Evolutionary conservation across 768 basidiomycete species (phyloP).

Genomic region (Lentinula guzmanii): DNA sequence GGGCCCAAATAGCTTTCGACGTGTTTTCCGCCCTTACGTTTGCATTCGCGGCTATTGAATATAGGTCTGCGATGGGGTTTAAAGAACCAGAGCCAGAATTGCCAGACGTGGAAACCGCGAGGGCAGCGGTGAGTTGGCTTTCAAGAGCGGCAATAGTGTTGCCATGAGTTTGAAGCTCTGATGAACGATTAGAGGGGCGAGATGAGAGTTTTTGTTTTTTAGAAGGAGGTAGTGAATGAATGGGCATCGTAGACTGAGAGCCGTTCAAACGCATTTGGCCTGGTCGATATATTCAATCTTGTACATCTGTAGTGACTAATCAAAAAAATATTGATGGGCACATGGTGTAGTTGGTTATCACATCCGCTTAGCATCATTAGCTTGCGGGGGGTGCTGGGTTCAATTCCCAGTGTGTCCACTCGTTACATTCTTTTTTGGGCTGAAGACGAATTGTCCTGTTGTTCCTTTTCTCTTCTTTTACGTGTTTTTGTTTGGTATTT

Average conservation of each 20-base stretch:
- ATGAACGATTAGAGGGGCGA: no score
- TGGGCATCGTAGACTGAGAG: neutral
- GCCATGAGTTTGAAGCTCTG: neutral
- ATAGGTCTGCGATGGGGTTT: conserved; percentile 72
- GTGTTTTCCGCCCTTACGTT: conserved; percentile 34
- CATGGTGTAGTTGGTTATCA: conserved; percentile 25
- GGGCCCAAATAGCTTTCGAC: conserved; percentile 73
- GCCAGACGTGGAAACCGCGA: conserved; percentile 13
- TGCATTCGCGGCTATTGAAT: conserved; percentile 46
- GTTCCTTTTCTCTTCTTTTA: no score
- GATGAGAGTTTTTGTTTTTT: neutral
- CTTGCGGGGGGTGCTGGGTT: neutral
- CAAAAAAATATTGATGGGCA: no score
- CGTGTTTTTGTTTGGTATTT: no score
- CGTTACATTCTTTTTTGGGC: neutral
- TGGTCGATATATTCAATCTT: no score
- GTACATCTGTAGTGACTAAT: no score
- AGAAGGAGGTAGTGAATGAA: conserved; percentile 4
- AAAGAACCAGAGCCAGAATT: conserved; percentile 49
- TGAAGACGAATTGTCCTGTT: neutral
- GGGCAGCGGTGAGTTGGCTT: conserved; percentile 44
- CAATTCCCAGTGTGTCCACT: neutral
- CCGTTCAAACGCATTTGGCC: neutral
- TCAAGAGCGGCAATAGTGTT: conserved; percentile 33
- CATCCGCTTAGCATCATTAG: conserved; percentile 11